phyloP scores from a whole-genome alignment of 176 grass and related monocot genomes.

The Dendrocalamus sinicus region DNA sequence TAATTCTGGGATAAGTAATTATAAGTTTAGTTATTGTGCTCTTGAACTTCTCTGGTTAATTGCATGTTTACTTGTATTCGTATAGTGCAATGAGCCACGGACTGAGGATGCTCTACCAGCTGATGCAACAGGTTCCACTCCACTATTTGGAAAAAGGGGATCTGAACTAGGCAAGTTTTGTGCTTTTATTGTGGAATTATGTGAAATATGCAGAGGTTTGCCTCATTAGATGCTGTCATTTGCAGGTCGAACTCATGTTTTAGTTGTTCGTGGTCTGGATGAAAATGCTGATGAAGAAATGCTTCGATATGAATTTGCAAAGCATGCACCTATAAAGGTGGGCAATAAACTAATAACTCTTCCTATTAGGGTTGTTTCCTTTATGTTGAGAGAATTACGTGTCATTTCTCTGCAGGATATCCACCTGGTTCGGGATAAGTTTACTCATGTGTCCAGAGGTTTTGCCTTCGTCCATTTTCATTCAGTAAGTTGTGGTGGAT shows the following conservation, averaged over 20 bases:
- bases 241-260: slow-evolving; percentile 98
- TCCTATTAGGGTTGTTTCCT: slow-evolving; percentile 10
- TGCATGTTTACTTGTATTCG: slow-evolving; percentile 42
- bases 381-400: slow-evolving; percentile 28
- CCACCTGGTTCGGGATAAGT: slow-evolving; percentile 94
- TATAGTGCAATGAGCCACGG: slow-evolving; percentile 89
- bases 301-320: slow-evolving; percentile 97
- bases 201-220: slow-evolving; percentile 24
- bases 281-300: slow-evolving; percentile 99
- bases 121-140: slow-evolving; percentile 61
- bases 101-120: slow-evolving; percentile 86
- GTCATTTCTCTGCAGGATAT: slow-evolving; percentile 72
- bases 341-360: slow-evolving; percentile 28
- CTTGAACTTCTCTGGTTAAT: slow-evolving; percentile 37
- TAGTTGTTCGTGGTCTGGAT: slow-evolving; percentile 95
- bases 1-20: neutral
- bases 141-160: slow-evolving; percentile 71
- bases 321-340: slow-evolving; percentile 95
- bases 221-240: slow-evolving; percentile 41
- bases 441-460: slow-evolving; percentile 98
- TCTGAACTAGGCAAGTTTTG: slow-evolving; percentile 73
- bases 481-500: slow-evolving; percentile 63
- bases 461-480: slow-evolving; percentile 99
- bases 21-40: slow-evolving; percentile 26
- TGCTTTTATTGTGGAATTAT: slow-evolving; percentile 39